Evolutionary conservation across 2,329 filamentous ascomycete genomes (phyloP).

Genomic region (Cladosporium sp.): DNA sequence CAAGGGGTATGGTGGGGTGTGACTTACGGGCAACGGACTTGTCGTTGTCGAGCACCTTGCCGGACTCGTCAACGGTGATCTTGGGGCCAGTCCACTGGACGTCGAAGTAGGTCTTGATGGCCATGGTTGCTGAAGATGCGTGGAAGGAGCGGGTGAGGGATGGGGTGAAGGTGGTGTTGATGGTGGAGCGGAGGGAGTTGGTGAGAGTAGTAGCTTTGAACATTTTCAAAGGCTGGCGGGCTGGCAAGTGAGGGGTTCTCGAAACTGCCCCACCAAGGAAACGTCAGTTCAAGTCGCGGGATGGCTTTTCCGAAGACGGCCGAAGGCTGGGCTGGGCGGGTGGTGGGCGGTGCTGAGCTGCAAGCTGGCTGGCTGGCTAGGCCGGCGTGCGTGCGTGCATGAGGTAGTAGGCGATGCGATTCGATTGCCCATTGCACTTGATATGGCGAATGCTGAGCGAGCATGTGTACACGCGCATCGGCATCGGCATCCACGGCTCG

Average conservation of each 20-base stretch:
- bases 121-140: slow-evolving; percentile 72
- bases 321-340: slow-evolving; percentile 7
- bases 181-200: slow-evolving; percentile 13
- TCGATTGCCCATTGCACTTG: slow-evolving; percentile 1
- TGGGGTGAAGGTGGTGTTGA: slow-evolving; percentile 29
- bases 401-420: neutral
- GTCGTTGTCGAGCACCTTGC: slow-evolving; percentile 50
- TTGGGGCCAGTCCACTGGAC: slow-evolving; percentile 61
- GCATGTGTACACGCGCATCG: neutral
- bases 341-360: neutral
- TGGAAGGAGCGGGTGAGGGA: slow-evolving; percentile 56
- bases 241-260: neutral
- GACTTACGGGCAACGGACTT: slow-evolving; percentile 59
- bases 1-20: neutral
- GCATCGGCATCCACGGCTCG: neutral
- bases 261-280: neutral
- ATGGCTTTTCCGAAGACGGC: neutral
- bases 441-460: neutral
- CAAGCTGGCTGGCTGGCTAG: neutral
- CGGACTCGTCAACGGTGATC: slow-evolving; percentile 60
- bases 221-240: slow-evolving; percentile 20
- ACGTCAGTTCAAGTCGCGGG: neutral
- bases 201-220: slow-evolving; percentile 23
- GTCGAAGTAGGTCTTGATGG: slow-evolving; percentile 74
- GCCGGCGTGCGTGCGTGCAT: neutral